Base-by-base conservation (phyloP, 805 yeast species). In the Lachancea kluyveri region DNA sequence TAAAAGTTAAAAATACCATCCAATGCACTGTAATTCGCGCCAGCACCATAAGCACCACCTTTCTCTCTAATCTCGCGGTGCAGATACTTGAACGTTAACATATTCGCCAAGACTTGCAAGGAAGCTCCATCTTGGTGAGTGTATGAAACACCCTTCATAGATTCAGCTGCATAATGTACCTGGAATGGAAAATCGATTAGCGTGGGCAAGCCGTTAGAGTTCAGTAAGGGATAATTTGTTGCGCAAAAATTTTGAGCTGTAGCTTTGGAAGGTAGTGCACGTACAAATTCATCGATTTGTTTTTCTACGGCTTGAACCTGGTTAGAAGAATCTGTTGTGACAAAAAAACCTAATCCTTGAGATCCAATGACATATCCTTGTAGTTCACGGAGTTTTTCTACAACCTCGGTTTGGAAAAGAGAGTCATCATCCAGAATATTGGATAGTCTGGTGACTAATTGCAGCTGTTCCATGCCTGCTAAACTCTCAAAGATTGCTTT, bases 21-120 rank as follows among this genome's bases (percentile, higher is more conserved):
- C 14, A 84, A 53, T 0, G 90, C 86, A 52, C 79, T 83, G 54
- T 79, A 92, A 6, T 72, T 62, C 4, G 94, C 82, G 4, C 98
- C 98, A 5, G 95, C 97, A 6, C 98, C 98, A 52, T 92, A 92
- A 0, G 98, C 98, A 37, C 98, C 98, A 36, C 95, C 95, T 49
- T 90, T 77, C 52, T 92, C 98, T 43, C 98, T 73, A 22, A 92
- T 77, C 42, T 87, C 95, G 8, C 85, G 73, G 57, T 92, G 98
- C 29, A 92, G 63, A 44, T 83, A 74, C 50, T 82, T 84, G 59
- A 80, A 88, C 0, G 95, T 79, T 44, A 87, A 57, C 36, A 92
- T 55, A 45, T 81, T 88, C 1, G 96, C 70, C 28, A 92, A 65
- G 0, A 92, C 74, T 57, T 85, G 95, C 26, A 92, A 67, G 1